Base-by-base conservation (phyloP, 2,329 filamentous ascomycete species). In the Stenocarpella maydis region DNA sequence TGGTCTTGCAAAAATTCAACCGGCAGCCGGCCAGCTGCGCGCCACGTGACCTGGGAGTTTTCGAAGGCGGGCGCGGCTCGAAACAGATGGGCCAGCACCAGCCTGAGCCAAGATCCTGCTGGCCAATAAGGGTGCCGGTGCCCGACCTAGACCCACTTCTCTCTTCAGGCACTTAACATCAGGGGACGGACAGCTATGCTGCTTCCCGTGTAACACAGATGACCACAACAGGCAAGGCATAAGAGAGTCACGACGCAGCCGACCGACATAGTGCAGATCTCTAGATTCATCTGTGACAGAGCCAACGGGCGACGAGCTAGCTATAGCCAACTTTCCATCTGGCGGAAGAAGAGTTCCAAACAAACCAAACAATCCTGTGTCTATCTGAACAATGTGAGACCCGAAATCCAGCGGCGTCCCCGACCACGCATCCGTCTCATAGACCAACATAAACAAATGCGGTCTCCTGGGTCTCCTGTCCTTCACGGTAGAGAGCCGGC, bases 301-400 rank as follows among this genome's bases (percentile, higher is more conserved):
- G 65, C 68, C 39, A 64, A 67, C 68, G 55, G 65, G 49, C 43
- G 58, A 70, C 12, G 49, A 50, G 50, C 68, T 64, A 70, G 65
- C 68, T 68, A 70, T 31, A 68, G 68, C 68, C 34, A 68, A 34
- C 21, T 24, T 61, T 70, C 55, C 65, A 53, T 68, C 24, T 31
- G 28, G 52, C 55, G 37, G 39, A 34, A 26, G 39, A 26, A 26
- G 26, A 47, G 37, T 55, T 50, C 63, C 61, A 58, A 60, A 45
- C 45, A 49, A 52, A 67, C 37, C 47, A 50, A 50, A 52, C 63
- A 52, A 50, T 54, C 17, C 65, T 67, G 41, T 58, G 41, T 58
- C 65, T 58, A 58, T 67, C 47, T 61, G 61, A 67, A 69, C 43
- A 60, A 49, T 34, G 58, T 64, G 55, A 53, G 31, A 58, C 24